Evolutionary conservation across 2,329 filamentous ascomycete genomes (phyloP), one percentile per base, ranked within the genome.

Genomic region (Neodidymelliopsis sp.): DNA sequence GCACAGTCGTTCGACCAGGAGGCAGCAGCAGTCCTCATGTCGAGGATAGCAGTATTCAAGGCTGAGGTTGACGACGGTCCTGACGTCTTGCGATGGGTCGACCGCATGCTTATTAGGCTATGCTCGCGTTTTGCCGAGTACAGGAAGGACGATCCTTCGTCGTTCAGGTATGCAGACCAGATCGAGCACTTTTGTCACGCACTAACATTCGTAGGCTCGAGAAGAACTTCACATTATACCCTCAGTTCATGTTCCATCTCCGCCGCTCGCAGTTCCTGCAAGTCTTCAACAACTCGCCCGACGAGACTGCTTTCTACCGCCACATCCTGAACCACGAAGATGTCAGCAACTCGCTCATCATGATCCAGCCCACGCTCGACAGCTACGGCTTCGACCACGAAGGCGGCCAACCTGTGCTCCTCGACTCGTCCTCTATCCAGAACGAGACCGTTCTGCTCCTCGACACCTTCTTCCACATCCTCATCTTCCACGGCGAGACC

Each of bases 241-340:
- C 94, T 19, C 94, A 99, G 72, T 99, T 99, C 77, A 99, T 99
- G 94, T 99, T 99, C 81, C 94, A 99, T 74, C 83, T 99, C 53
- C 89, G 94, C 63, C 86, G 94, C 74, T 96, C 91, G 75, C 94
- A 97, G 74, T 99, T 99, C 80, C 76, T 99, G 58, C 94, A 99
- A 70, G 92, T 99, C 48, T 99, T 99, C 84, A 99, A 99, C 80
- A 99, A 97, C 75, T 97, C 93, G 0, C 94, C 94, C 6, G 94
- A 99, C 65, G 94, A 99, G 76, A 99, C 94, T 18, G 94, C 94
- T n/a, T 99, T 99, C 76, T 96, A 97, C 72, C 85, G 94, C 53
- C 94, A 99, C 70, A 91, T 99, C 3, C 81, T 99, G 57, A 96
- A 97, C 72, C 92, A 97, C 66, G 94, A 99, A 74, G 94, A 97